These are phyloP conservation scores for Aspergillus ustus DNA, from an alignment of 2,329 filamentous ascomycete genomes.

Conservation along the genomic window DNA sequence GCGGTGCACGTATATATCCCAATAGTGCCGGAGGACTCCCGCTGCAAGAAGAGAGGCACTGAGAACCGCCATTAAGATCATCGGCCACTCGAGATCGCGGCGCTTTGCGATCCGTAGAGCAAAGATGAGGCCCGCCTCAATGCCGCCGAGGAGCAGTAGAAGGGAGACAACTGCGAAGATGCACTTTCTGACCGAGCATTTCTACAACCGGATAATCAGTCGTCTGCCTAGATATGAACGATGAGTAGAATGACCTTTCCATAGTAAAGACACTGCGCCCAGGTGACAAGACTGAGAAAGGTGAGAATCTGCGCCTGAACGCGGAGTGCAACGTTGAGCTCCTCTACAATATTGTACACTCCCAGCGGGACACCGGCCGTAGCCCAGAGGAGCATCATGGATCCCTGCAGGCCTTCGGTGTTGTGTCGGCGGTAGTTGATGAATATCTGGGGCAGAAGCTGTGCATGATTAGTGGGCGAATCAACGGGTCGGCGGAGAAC, in stretches of 20 bases:
- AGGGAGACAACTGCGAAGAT: slow-evolving; percentile 56
- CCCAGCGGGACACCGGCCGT: slow-evolving; percentile 71
- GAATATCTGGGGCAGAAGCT: slow-evolving; percentile 72
- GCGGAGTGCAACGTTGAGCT: slow-evolving; percentile 58
- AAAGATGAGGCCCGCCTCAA: slow-evolving; percentile 65
- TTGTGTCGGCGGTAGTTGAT: slow-evolving; percentile 70
- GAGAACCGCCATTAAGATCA: slow-evolving; percentile 68
- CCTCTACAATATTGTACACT: slow-evolving; percentile 61
- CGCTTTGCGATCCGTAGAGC: slow-evolving; percentile 55
- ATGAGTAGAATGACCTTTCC: slow-evolving; percentile 37
- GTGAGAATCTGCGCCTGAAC: slow-evolving; percentile 64
- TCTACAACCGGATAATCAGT: slow-evolving; percentile 36
- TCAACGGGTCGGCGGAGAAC: background rate
- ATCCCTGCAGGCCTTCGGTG: slow-evolving; percentile 67
- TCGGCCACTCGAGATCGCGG: slow-evolving; percentile 61
- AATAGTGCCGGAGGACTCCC: slow-evolving; percentile 71
- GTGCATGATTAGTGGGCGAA: background rate
- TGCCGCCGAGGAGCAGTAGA: slow-evolving; percentile 61
- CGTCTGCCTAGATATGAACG: background rate
- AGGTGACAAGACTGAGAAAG: slow-evolving; percentile 55
- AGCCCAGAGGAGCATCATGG: slow-evolving; percentile 73
- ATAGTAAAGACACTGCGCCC: slow-evolving; percentile 62
- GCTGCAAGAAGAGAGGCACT: slow-evolving; percentile 67
- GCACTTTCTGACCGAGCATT: slow-evolving; percentile 58
- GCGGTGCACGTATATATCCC: slow-evolving; percentile 68